These are phyloP conservation scores for Mycena maculata DNA, from an alignment of 768 basidiomycete genomes.

Conservation along the genomic window DNA sequence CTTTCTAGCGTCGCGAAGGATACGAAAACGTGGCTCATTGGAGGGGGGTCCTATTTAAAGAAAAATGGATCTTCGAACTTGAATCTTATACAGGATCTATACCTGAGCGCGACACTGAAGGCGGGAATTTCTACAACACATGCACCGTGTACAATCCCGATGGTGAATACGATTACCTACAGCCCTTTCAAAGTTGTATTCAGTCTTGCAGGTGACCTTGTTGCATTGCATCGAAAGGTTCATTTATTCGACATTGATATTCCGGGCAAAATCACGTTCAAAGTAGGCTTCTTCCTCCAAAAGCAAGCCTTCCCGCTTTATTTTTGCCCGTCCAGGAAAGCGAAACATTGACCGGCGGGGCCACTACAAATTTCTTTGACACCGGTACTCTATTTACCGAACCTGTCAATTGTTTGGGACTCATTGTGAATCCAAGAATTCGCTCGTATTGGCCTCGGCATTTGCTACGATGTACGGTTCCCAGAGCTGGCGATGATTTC, in stretches of 20 bases:
- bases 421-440: constrained; percentile 67
- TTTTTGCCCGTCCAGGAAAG: constrained; percentile 72
- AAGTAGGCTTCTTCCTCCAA: constrained; percentile 54
- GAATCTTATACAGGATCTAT: constrained; percentile 78
- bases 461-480: constrained; percentile 96
- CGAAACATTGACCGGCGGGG: constrained; percentile 86
- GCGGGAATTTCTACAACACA: constrained; percentile 89
- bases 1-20: constrained; percentile 86
- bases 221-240: constrained; percentile 92
- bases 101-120: constrained; percentile 78
- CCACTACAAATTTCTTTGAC: constrained; percentile 80
- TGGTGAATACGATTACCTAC: constrained; percentile 53
- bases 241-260: constrained; percentile 99
- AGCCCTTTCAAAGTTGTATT: constrained; percentile 11
- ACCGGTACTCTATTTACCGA: constrained; percentile 66
- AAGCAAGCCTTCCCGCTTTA: background rate
- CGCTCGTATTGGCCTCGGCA: constrained; percentile 95
- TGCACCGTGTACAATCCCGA: constrained; percentile 89
- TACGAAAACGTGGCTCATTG: constrained; percentile 88
- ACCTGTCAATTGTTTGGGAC: background rate
- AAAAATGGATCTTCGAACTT: background rate
- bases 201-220: constrained; percentile 74
- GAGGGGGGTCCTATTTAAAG: constrained; percentile 62
- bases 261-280: constrained; percentile 90
- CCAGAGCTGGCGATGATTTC: constrained; percentile 94